A percentile compares a stretch with the other conserved stretches of the same genome.
Conservation (phyloP, 2,329 filamentous ascomycete species). For the Beauveria sp. region DNA sequence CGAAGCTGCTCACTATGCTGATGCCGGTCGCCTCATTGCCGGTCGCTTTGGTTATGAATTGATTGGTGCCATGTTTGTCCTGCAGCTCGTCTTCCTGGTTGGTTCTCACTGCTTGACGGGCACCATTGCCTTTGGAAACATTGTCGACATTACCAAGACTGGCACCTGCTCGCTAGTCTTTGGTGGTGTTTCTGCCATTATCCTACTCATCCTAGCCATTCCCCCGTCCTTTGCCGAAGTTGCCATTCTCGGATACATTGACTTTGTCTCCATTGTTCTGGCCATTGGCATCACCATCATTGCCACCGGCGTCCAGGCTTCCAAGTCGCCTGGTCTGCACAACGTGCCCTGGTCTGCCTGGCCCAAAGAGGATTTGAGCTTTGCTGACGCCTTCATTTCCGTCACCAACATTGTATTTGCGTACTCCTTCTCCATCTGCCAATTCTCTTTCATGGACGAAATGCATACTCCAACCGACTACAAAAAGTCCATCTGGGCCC, state of each 20-base stretch:
- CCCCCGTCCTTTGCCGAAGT: conserved; percentile 42
- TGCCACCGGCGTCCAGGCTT: conserved; percentile 45
- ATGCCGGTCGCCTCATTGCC: conserved; percentile 55
- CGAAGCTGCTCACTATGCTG: conserved; percentile 57
- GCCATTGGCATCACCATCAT: conserved; percentile 62
- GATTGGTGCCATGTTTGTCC: conserved; percentile 50
- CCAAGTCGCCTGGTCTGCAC: conserved; percentile 22
- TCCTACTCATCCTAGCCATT: conserved; percentile 37
- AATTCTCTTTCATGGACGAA: conserved; percentile 47
- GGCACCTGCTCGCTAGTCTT: conserved; percentile 39
- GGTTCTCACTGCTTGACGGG: conserved; percentile 67
- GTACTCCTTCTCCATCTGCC: conserved; percentile 49
- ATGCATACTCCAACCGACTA: conserved; percentile 42
- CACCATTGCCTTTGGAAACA: conserved; percentile 58
- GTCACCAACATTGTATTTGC: conserved; percentile 65
- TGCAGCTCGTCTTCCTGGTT: conserved; percentile 63
- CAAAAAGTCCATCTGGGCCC: conserved; percentile 49
- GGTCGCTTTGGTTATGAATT: conserved; percentile 55
- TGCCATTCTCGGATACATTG: conserved; percentile 42
- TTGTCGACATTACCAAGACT: conserved; percentile 41
- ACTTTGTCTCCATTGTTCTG: conserved; percentile 54
- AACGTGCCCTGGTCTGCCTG: conserved; percentile 35
- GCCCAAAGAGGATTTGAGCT: conserved; percentile 35
- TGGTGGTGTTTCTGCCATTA: conserved; percentile 36
- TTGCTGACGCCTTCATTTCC: conserved; percentile 51